Percentiles rank a stretch among this genome's conserved stretches.
These are phyloP conservation scores for Phaeosphaeriaceae sp. DNA, from an alignment of 2,329 filamentous ascomycete species.

Conservation along the genomic window DNA sequence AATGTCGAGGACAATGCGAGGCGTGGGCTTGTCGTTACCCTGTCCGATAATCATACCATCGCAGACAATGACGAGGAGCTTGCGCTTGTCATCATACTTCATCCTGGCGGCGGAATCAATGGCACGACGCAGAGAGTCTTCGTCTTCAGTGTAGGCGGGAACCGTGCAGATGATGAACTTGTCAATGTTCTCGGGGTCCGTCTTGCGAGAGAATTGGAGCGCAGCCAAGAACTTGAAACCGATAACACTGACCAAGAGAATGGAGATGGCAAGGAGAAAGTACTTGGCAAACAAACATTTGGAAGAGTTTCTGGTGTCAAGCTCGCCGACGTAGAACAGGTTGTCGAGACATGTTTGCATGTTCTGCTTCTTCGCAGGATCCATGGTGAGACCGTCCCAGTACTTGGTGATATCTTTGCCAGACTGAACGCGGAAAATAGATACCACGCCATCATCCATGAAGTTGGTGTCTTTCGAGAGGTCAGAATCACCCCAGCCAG, in stretches of 20 bases:
- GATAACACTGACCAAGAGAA: slow-evolving; percentile 81
- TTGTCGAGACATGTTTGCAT: slow-evolving; percentile 91
- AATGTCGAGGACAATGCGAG: slow-evolving; percentile 95
- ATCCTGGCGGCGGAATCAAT: slow-evolving; percentile 96
- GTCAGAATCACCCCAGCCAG: slow-evolving; percentile 56
- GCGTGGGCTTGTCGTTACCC: slow-evolving; percentile 94
- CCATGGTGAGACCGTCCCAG: slow-evolving; percentile 75
- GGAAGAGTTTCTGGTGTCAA: slow-evolving; percentile 88
- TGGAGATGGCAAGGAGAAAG: slow-evolving; percentile 83
- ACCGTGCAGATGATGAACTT: slow-evolving; percentile 99
- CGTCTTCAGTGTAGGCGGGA: slow-evolving; percentile 96
- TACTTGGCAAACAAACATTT: slow-evolving; percentile 89
- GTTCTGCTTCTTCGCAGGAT: slow-evolving; percentile 62
- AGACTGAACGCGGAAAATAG: slow-evolving; percentile 77
- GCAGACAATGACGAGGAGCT: slow-evolving; percentile 89
- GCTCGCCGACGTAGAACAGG: slow-evolving; percentile 89
- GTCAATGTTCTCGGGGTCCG: slow-evolving; percentile 91
- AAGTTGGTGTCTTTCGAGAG: slow-evolving; percentile 69
- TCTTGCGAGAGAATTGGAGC: slow-evolving; percentile 91
- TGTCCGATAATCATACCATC: slow-evolving; percentile 99
- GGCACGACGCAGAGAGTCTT: slow-evolving; percentile 93
- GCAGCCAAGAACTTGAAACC: slow-evolving; percentile 97
- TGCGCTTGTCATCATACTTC: slow-evolving; percentile 98
- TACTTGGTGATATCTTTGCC: slow-evolving; percentile 84
- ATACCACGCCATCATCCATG: slow-evolving; percentile 76